Evolutionary conservation across 257 asterid species (phyloP), one percentile per base, ranked within the genome.

Genomic region (Jaltomata sinuosa): DNA sequence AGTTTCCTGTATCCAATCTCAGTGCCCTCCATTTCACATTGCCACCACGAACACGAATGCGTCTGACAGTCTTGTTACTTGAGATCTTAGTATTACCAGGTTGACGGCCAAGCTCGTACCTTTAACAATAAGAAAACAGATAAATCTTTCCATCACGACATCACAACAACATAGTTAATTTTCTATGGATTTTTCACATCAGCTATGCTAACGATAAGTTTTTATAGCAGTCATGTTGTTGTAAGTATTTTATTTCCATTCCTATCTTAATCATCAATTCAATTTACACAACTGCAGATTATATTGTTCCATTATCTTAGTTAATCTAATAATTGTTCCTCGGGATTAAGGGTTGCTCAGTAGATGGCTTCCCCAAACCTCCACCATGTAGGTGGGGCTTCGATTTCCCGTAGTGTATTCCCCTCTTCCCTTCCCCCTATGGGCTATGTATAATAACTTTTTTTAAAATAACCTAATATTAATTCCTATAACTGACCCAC

Each of bases 1-100:
- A 90, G 49, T 90, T 90, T 85, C 93, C 92, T 6, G 92, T 89
- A 81, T 87, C 87, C 85, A 87, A 86, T 57, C 92, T 89, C 85
- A 87, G 80, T 14, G 91, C 93, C 83, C 93, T 85, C 93, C 93
- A 90, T 15, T 90, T 90, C 84, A 90, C 89, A 67, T 90, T 90
- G 18, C 93, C 93, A 53, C 91, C 93, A 62, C 93, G 91, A 34
- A 90, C 91, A 49, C 91, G 90, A 5, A 90, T 79, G 74, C 90
- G 84, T 64, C 92, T 84, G 6, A 89, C 92, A 0, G 91, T 87
- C 53, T 90, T 90, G 52, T 85, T 72, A 52, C 61, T 47, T 3
- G 88, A 21, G 40, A 88, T 88, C 74, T 88, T 89, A 22, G 92
- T 89, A 87, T 86, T 89, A 3, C 86, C 92, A 9, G 92, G 90